Conservation (phyloP, 345 rosid species). For the Eucalyptus erythrocorys region DNA sequence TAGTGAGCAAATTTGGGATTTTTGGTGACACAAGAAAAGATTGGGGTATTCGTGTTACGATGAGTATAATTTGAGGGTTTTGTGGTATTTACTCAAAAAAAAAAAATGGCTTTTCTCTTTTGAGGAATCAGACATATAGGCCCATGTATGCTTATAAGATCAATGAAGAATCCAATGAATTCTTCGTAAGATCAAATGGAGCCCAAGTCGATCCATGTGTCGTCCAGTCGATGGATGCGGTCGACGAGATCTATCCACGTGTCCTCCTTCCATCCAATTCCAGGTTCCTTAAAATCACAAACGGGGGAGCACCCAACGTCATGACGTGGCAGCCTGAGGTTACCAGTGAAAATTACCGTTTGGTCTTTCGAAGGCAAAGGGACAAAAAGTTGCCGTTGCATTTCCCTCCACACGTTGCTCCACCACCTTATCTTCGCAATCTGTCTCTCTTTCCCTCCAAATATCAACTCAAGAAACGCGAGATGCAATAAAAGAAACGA, state of each 20-base stretch:
- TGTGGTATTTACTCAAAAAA: no score
- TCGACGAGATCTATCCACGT: neutral
- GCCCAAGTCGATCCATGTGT: neutral
- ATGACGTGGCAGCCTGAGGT: conserved; percentile 26
- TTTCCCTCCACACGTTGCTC: conserved; percentile 66
- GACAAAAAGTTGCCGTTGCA: conserved; percentile 3
- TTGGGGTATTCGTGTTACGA: neutral
- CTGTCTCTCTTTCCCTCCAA: conserved; percentile 32
- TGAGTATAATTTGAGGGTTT: no score
- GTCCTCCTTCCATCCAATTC: neutral
- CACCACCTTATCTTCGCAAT: conserved; percentile 19
- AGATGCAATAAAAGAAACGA: neutral
- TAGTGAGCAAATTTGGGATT: neutral
- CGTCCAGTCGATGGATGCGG: neutral
- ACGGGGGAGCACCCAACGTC: neutral
- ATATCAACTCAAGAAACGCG: neutral
- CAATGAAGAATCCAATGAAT: neutral
- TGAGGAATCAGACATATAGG: neutral
- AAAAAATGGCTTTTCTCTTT: neutral
- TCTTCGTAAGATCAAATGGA: neutral
- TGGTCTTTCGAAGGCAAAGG: neutral
- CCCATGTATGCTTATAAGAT: neutral
- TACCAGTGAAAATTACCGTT: neutral
- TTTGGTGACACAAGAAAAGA: neutral
- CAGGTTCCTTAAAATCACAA: neutral